Conservation (phyloP, 495 filamentous ascomycete genomes). For the Sphaerosporella brunnea region DNA sequence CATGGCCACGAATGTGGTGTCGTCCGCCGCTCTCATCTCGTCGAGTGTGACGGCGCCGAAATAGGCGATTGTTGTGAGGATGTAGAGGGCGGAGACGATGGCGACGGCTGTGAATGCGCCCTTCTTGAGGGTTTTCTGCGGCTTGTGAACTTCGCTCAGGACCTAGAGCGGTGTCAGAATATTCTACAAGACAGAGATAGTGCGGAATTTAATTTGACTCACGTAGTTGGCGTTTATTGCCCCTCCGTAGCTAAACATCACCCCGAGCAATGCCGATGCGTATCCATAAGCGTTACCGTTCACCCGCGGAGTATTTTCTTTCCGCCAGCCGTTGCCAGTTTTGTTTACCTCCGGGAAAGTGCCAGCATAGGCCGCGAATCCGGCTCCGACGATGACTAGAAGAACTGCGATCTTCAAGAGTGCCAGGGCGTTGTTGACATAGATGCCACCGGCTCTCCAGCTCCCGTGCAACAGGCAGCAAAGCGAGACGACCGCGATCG, state of each 20-base stretch:
- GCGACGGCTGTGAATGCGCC: constrained; percentile 26
- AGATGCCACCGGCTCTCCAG: constrained; percentile 34
- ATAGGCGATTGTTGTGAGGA: constrained; percentile 33
- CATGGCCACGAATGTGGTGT: constrained; percentile 4
- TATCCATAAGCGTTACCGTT: constrained; percentile 24
- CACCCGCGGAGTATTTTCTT: no score
- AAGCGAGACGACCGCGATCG: constrained; percentile 28
- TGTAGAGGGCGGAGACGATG: constrained; percentile 28
- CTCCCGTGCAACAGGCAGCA: constrained; percentile 34
- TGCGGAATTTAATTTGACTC: no score
- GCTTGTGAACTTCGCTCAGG: constrained; percentile 28
- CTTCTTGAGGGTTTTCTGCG: constrained; percentile 29
- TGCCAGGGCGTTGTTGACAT: constrained; percentile 34
- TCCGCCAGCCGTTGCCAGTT: no score
- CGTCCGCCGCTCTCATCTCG: background rate
- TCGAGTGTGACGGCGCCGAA: constrained; percentile 17
- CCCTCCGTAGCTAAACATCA: constrained; percentile 29
- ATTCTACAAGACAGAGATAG: no score
- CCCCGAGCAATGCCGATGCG: constrained; percentile 25
- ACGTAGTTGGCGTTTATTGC: constrained; percentile 33
- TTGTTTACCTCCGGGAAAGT: no score
- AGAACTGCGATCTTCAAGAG: constrained; percentile 33
- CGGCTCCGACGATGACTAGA: constrained; percentile 29
- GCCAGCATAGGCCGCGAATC: constrained; percentile 23
- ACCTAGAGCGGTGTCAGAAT: background rate